Base-by-base conservation (phyloP, 2,329 filamentous ascomycete genomes). In the Aureobasidium sp. region DNA sequence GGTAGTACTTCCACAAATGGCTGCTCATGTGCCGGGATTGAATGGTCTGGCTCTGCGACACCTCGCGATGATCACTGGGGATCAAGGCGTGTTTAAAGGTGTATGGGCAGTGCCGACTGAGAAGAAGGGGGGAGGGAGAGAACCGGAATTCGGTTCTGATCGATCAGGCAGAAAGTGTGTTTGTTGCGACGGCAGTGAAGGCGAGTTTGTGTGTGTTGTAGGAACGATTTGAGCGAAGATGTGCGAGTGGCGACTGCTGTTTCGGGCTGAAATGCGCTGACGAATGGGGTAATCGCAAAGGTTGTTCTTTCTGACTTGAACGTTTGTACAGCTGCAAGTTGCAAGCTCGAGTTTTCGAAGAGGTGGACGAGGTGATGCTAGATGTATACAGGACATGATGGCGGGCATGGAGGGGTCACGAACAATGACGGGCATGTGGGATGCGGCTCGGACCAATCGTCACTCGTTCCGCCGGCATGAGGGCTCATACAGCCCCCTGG, bases 1-100 rank as follows among this genome's bases (percentile, higher is more conserved):
- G 88, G 76, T 93, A 97, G 76, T 85, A 90, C 84, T 91, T 92
- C 93, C 93, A 97, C 76, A 99, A 86, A 84, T 89, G 85, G 81
- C 91, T 88, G 87, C 90, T 97, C 93, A 97, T 94, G 86, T 85
- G 86, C 73, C 68, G 67, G 69, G 66, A 64, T 69, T 72, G 71
- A 72, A 72, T 70, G 74, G 67, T 79, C 78, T 75, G 72, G 74
- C 76, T 76, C 78, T 80, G 84, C 82, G 78, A 78, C 81, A 79
- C 90, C 91, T 95, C 88, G 90, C 90, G 90, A 87, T 91, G 87
- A 88, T 86, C 89, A 88, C 88, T 67, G 68, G 62, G 87, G 87
- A 87, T 82, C 87, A 92, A 91, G 89, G 91, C 91, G 72, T 92
- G 72, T 92, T 94, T 92, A 91, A 93, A 92, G 89, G 89, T 78